These are phyloP conservation scores for Aspergillus arachidicola DNA, from an alignment of 2,329 filamentous ascomycete species.

Conservation along the genomic window DNA sequence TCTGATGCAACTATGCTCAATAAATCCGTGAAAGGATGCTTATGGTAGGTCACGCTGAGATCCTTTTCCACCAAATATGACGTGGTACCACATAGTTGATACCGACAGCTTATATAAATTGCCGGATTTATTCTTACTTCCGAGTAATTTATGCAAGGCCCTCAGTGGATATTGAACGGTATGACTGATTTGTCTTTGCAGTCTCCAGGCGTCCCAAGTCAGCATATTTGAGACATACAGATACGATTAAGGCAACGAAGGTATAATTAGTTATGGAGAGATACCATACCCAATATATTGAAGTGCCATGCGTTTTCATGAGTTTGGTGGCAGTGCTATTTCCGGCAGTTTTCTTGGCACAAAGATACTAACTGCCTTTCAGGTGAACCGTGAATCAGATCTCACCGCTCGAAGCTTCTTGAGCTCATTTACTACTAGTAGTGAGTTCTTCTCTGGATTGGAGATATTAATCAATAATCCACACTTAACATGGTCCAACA, in stretches of 20 bases:
- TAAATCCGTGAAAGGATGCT: neutral
- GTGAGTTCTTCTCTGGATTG: neutral
- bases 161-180: neutral
- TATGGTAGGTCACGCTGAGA: neutral
- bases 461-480: neutral
- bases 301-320: neutral
- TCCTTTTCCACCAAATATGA: neutral
- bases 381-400: neutral
- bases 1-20: neutral
- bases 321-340: neutral
- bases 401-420: neutral
- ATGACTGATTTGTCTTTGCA: neutral
- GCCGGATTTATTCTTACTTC: neutral
- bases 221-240: neutral
- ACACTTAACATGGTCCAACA: neutral
- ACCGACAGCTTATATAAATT: neutral
- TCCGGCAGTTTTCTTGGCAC: neutral
- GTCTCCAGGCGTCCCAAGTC: neutral
- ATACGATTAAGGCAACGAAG: neutral
- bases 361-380: neutral
- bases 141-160: neutral
- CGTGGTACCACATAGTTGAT: neutral
- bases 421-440: too few relatives aligned
- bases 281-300: neutral
- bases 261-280: neutral